phyloP scores from a whole-genome alignment of 352 stramenopile genomes.

The Thalassiosira delicatula region DNA sequence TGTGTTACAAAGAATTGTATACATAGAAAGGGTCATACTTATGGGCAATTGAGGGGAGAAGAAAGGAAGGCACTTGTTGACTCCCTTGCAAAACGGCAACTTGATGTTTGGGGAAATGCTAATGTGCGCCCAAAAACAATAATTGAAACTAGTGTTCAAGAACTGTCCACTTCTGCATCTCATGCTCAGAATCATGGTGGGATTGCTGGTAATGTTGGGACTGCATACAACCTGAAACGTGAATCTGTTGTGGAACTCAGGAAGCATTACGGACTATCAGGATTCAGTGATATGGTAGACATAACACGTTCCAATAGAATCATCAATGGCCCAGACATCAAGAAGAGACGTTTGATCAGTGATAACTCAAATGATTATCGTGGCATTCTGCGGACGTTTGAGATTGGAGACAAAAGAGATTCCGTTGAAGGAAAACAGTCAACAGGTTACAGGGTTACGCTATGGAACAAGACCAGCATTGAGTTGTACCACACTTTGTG shows the following conservation, averaged over 20 bases:
- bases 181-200: neutral
- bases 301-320: neutral
- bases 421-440: neutral
- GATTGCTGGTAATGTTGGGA: neutral
- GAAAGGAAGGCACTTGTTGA: no score
- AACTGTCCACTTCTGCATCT: no score
- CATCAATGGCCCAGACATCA: neutral
- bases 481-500: neutral
- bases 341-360: neutral
- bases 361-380: neutral
- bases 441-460: neutral
- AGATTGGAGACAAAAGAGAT: neutral
- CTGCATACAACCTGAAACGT: neutral
- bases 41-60: no score
- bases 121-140: no score
- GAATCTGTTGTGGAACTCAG: neutral
- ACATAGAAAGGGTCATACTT: no score
- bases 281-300: neutral
- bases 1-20: no score
- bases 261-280: neutral
- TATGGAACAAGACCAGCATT: neutral
- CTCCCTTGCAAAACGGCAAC: no score
- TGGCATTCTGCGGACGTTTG: neutral
- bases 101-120: no score
- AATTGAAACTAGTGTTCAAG: no score